Base-by-base conservation (phyloP, 2,329 filamentous ascomycete genomes). In the Claviceps lovelessii region DNA sequence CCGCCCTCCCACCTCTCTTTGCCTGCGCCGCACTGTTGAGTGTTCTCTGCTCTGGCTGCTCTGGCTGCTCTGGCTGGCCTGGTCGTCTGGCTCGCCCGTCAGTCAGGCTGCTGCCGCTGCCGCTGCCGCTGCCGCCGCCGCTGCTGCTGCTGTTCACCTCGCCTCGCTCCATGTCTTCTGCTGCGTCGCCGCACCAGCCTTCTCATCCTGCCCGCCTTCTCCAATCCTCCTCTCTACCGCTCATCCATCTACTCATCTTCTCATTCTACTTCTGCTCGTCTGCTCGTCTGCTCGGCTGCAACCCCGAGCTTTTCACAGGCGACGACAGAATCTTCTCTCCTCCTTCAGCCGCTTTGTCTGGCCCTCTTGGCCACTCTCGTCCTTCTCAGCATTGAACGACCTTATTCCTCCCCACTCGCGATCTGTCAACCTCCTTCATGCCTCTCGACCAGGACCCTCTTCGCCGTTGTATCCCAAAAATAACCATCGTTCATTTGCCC, bases 181-280 rank as follows among this genome's bases (percentile, higher is more conserved):
- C 54, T 55, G 28, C 23, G 50, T 53, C 54, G 45, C 54, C 29
- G 19, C 54, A 54, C 55, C 50, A 53, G 51, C 50, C 54, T 55
- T 46, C 56, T 52, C 56, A 51, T 47, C 54, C 53, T 53, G 54
- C 50, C 47, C 33, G 42, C 19, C 46, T 54, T 48, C 51, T 51
- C 33, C 47, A 53, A 49, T 44, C 51, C 56, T 52, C 50, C 53
- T 50, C 54, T 45, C 46, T 48, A 17, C 29, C 33, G 37, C 11
- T 39, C 37, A 53, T 23, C n/a, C 23, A 23, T 23, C 23, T 23
- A 23, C 23, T 3, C 23, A 23, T 23, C 23, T 23, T 23, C 23
- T 23, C 23, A 23, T 2, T 23, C 23, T 23, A 23, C 23, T 49
- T 3, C 37, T 46, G 44, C 17, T 28, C 41, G 9, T 23, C n/a